Base-by-base conservation (phyloP, 2,329 filamentous ascomycete genomes). In the Hypomyces rosellus region DNA sequence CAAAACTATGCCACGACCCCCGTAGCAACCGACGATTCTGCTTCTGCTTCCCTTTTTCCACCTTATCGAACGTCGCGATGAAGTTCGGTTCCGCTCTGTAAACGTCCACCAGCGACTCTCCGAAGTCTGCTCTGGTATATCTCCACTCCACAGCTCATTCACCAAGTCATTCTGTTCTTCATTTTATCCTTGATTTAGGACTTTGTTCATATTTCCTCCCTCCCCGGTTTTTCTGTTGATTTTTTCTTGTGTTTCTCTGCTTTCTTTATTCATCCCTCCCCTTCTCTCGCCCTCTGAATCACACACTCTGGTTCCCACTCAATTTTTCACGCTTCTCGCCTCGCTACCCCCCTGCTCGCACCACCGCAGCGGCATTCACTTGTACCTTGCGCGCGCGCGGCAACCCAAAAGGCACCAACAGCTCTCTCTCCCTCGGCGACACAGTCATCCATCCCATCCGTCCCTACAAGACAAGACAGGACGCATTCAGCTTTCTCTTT, bases 1-100 rank as follows among this genome's bases (percentile, higher is more conserved):
- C 65, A 66, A 67, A 67, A 67, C 64, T 63, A 61, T 65, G 59
- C 63, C 63, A 65, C 58, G 59, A 58, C 65, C 65, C 63, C 57
- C 63, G 45, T 52, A 45, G 15, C 50, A 20, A 25, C 30, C 8
- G 20, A 47, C 39, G 49, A 30, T 30, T 30, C 25, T 30, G 25
- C 38, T 59, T 45, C 45, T 33, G 36, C 63, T 58, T 60, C 55
- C 56, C 59, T 59, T 67, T 69, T 68, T 66, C 63, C 49, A 63
- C 66, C 63, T 49, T 63, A 74, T 73, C 74, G 72, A 78, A 74
- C 73, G 69, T 66, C 71, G 72, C 71, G 65, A 79, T 81, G 75
- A 68, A 67, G 66, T 76, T 77, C 73, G 73, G 72, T 66, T 73
- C 62, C 63, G 69, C 68, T 69, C 69, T 78, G 66, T 80, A 73